Base-by-base conservation (phyloP, 2,329 filamentous ascomycete genomes). In the Epichloe scottii region DNA sequence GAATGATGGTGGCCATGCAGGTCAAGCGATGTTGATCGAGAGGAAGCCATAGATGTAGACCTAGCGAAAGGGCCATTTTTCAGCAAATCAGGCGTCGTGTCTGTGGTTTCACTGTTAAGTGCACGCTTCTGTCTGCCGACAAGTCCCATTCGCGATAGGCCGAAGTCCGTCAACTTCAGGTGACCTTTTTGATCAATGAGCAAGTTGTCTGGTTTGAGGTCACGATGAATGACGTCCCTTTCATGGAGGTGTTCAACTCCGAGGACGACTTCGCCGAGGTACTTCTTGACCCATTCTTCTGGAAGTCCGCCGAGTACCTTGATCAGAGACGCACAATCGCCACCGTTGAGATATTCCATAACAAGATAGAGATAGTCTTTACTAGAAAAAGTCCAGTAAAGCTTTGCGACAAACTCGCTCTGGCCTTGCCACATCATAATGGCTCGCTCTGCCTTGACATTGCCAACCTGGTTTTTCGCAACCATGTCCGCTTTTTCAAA, bases 361-460 rank as follows among this genome's bases (percentile, higher is more conserved):
- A 98, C 93, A 53, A 98, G 76, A 64, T 97, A 98, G 23, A 98
- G 81, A 63, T 96, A 98, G 63, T 98, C 93, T 64, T 98, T 98
- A 75, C 91, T 98, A 4, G 93, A 95, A 63, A 98, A 98, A 0
- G 93, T 98, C 94, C 94, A 98, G 71, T 97, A 98, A 12, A 98
- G 77, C 71, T 98, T 98, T 26, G 93, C 93, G 52, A 98, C 93
- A 65, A 98, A 98, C 54, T 98, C 93, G 66, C 94, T 98, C 67
- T 97, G 89, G 21, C 93, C 93, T 70, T 98, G 93, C 88, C 93
- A 97, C 93, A 98, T 98, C 93, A 98, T 97, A 64, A 98, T 98
- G 21, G 94, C 94, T 58, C 93, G 81, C 69, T 98, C 93, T 8
- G 94, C 93, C 69, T 98, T 97, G 62, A 98, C 93, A 63, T 98